Base-by-base conservation (phyloP, 805 yeast species). In the Saccharomycopsis sp. region DNA sequence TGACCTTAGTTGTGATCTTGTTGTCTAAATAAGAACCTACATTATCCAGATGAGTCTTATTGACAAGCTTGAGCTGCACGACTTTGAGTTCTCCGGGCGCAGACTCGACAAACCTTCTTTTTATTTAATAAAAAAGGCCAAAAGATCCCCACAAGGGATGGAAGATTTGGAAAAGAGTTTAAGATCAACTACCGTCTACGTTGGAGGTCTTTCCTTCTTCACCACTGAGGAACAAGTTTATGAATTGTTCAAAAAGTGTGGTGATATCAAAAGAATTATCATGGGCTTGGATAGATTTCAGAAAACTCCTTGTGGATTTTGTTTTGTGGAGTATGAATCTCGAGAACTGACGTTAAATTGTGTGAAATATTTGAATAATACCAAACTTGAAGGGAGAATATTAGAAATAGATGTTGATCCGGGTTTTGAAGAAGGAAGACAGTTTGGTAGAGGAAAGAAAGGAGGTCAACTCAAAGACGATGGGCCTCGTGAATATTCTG, bases 201-300 rank as follows among this genome's bases (percentile, higher is more conserved):
- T 92, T 28, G 98, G 97, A 3, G 86, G 86, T 58, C 60, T 92
- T 25, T 79, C 94, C 2, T 84, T 85, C 51, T 83, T 79, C 60
- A 88, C 97, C 3, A 82, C 95, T 1, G 98, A 92, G 58, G 98
- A 92, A 57, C 96, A 89, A 59, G 74, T 89, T 13, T 80, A 78
- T 56, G 97, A 88, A 58, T 61, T 92, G 38, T 86, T 92, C 54
- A 72, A 81, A 46, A 80, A 81, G 57, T 77, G 84, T 49, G 97
- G 96, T 1, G 66, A 73, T 13, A 77, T 89, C 30, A 74, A 74
- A 49, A 69, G 80, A 53, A 83, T 88, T 31, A 77, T 89, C 38
- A 92, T 92, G 97, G 98, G 98, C 0, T 70, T 92, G 28, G 96
- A 92, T 58, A 70, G 96, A 49, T 79, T 79, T 56, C 81, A 83